phyloP scores from a whole-genome alignment of 2,329 filamentous ascomycete species.

The Penicillium sp. region DNA sequence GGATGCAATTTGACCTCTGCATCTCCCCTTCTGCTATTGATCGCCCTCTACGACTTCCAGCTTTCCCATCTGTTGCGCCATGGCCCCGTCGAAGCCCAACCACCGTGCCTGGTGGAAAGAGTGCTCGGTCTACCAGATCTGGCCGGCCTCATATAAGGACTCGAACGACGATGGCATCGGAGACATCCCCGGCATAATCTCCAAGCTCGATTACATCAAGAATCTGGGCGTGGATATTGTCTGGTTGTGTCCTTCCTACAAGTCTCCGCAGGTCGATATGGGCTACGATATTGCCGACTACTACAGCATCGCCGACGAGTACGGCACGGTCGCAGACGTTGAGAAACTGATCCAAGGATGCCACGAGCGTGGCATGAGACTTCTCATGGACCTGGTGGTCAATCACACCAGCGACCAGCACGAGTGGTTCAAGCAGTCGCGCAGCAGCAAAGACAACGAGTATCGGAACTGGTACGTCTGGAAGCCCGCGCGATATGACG shows the following conservation, averaged over 20 bases:
- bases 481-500: slow-evolving; percentile 52
- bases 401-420: slow-evolving; percentile 75
- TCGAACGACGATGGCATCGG: slow-evolving; percentile 56
- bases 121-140: slow-evolving; percentile 58
- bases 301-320: slow-evolving; percentile 61
- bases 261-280: slow-evolving; percentile 55
- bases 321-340: slow-evolving; percentile 65
- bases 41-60: neutral
- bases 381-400: slow-evolving; percentile 73
- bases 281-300: slow-evolving; percentile 60
- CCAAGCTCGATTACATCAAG: slow-evolving; percentile 62
- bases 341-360: slow-evolving; percentile 60
- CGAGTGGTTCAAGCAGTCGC: slow-evolving; percentile 67
- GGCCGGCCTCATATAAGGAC: slow-evolving; percentile 58
- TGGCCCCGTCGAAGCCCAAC: slow-evolving; percentile 18
- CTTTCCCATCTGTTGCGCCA: slow-evolving; percentile 1
- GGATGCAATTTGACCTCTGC: neutral
- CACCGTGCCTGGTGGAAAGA: slow-evolving; percentile 57
- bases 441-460: slow-evolving; percentile 58
- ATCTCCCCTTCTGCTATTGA: neutral
- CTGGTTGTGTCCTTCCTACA: slow-evolving; percentile 54
- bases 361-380: slow-evolving; percentile 62
- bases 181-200: slow-evolving; percentile 63
- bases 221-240: slow-evolving; percentile 61
- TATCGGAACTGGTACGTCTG: slow-evolving; percentile 69